Base-by-base conservation (phyloP, 257 asterid genomes). In the Ilex aquifolium region DNA sequence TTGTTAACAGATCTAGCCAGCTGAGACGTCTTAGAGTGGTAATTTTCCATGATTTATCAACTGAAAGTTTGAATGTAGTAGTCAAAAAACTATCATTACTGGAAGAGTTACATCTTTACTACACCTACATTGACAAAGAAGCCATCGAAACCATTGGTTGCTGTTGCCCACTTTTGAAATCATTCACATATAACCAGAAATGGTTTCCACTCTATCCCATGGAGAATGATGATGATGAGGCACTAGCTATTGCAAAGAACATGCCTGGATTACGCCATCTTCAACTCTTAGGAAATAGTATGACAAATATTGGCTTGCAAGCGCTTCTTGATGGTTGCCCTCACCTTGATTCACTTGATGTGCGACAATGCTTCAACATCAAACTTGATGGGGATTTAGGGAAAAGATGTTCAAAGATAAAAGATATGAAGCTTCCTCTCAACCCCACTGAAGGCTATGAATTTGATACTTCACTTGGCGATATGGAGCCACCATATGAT, bases 291-390 rank as follows among this genome's bases (percentile, higher is more conserved):
- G 87, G 84, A 36, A 79, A 74, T 49, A 70, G 58, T 52, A 61
- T 83, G 78, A 68, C 82, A 31, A 81, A 81, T 31, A 63, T 65
- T 12, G 90, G 87, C 53, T 21, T 78, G 73, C 73, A 61, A 69
- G 85, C 83, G 40, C 81, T 83, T 63, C 79, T 83, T 39, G 76
- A 74, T 9, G 79, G 85, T 30, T 80, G 90, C 56, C 72, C 76
- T 2, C 68, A 69, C 39, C 83, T 83, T 21, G 70, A 77, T 61
- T 73, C 86, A 6, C 86, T 80, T 62, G 90, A 83, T 74, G 44
- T 83, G 64, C 59, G 72, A 0, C 61, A 55, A 57, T 78, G 80
- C 54, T 59, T 44, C 49, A 11, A 49, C 14, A 66, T 84, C 48
- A 50, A 69, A 56, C 69, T 73, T 13, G 64, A 62, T 17, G 82